phyloP scores from a whole-genome alignment of 805 yeast species.

The Maudiozyma saulgeensis region DNA sequence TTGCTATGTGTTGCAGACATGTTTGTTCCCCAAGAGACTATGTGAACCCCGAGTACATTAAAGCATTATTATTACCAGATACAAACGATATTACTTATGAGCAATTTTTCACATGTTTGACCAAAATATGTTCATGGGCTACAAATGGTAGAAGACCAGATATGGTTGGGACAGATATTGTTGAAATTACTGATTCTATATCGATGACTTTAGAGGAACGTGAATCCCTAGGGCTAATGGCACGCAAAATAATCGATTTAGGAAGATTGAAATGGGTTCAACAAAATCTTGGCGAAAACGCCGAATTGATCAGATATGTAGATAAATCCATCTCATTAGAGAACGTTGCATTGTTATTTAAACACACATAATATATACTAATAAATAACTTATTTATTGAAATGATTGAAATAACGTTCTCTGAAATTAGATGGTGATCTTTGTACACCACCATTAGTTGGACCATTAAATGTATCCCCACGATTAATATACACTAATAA shows the following conservation, averaged over 20 bases:
- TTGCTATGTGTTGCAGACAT: conserved; percentile 93
- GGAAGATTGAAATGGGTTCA: conserved; percentile 39
- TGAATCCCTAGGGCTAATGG: conserved; percentile 51
- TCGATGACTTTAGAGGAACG: conserved; percentile 41
- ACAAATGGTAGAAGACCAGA: conserved; percentile 55
- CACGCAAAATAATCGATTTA: conserved; percentile 67
- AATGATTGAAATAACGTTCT: conserved; percentile 66
- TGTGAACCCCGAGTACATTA: conserved; percentile 19
- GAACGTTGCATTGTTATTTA: conserved; percentile 46
- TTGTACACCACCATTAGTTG: conserved; percentile 35
- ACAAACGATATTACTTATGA: conserved; percentile 17
- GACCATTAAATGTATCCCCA: conserved; percentile 44
- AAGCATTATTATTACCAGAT: conserved; percentile 35
- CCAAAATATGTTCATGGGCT: conserved; percentile 80
- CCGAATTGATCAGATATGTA: conserved; percentile 51
- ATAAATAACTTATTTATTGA: conserved; percentile 27
- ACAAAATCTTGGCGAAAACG: conserved; percentile 35
- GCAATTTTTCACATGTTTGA: conserved; percentile 39
- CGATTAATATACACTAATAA: conserved; percentile 71
- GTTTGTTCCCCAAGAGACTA: conserved; percentile 52
- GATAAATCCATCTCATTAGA: conserved; percentile 53
- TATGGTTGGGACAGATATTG: conserved; percentile 29
- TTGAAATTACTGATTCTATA: conserved; percentile 19
- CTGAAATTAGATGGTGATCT: conserved; percentile 53
- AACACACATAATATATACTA: neutral